Evolutionary conservation across 495 filamentous ascomycete species (phyloP).

Genomic region (Xylaria curta): DNA sequence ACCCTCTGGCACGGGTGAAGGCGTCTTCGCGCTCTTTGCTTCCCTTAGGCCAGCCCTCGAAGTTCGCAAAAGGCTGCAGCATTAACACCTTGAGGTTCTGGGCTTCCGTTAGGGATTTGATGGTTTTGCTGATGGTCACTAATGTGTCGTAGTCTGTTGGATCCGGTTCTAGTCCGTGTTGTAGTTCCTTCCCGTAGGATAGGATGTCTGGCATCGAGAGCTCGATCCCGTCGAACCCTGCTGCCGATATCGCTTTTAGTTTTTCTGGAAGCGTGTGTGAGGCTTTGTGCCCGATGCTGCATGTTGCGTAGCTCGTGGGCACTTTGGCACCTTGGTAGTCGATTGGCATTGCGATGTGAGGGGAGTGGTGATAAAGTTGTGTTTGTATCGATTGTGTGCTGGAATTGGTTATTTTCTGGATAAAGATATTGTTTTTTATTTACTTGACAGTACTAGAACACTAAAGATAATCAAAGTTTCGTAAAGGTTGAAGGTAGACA

Average conservation of each 20-base stretch:
- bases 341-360: constrained; percentile 33
- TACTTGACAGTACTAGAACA: background rate
- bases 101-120: constrained; percentile 59
- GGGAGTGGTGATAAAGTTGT: background rate
- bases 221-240: constrained; percentile 75
- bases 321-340: constrained; percentile 45
- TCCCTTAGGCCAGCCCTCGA: constrained; percentile 75
- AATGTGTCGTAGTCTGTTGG: constrained; percentile 64
- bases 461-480: background rate
- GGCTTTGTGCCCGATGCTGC: constrained; percentile 62
- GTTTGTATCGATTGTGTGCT: background rate
- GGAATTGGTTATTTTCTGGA: background rate
- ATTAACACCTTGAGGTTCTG: constrained; percentile 68
- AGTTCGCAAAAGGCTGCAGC: constrained; percentile 80
- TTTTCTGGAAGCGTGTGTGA: constrained; percentile 66
- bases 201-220: constrained; percentile 80
- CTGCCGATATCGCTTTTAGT: constrained; percentile 68
- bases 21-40: constrained; percentile 67
- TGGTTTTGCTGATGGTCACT: constrained; percentile 54
- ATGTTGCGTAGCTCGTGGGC: constrained; percentile 68
- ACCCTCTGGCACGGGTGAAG: constrained; percentile 67
- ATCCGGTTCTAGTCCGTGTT: constrained; percentile 56
- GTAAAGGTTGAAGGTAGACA: background rate
- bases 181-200: constrained; percentile 60
- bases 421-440: background rate